Conservation (phyloP, 495 filamentous ascomycete species). For the Gamarada debralockiae region DNA sequence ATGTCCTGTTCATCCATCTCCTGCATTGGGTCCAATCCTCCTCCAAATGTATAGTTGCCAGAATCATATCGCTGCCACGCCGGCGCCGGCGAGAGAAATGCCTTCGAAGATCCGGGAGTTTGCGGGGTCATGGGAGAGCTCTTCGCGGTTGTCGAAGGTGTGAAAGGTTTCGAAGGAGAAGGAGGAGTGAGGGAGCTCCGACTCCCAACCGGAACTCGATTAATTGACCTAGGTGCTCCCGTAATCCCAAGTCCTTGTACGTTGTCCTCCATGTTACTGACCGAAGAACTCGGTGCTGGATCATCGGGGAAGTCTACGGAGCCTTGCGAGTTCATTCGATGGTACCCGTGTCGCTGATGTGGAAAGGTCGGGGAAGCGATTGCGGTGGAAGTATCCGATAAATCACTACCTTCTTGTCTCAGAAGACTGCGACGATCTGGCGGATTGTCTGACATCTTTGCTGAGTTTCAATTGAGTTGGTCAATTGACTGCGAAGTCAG, state of each 20-base stretch:
- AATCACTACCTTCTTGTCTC: background rate
- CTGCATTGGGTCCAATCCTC: background rate
- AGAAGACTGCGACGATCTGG: background rate
- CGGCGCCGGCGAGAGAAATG: background rate
- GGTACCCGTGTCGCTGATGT: background rate
- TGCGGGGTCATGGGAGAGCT: constrained; percentile 1
- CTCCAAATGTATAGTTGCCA: background rate
- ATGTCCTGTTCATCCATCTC: background rate
- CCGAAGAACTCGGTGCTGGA: background rate
- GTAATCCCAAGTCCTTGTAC: background rate
- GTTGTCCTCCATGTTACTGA: background rate
- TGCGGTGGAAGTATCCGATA: background rate
- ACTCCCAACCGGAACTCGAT: background rate
- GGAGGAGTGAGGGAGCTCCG: background rate
- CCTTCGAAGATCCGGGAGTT: background rate
- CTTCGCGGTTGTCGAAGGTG: background rate
- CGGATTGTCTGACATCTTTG: background rate
- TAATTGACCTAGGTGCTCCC: background rate
- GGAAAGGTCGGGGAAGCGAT: background rate
- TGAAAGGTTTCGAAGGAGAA: background rate
- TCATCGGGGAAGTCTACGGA: background rate
- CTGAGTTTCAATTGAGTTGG: background rate
- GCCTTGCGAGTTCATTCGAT: constrained; percentile 3
- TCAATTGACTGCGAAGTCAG: background rate
- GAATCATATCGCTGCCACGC: background rate